Evolutionary conservation across 768 basidiomycete genomes (phyloP).

Genomic region (Suillus placidus): DNA sequence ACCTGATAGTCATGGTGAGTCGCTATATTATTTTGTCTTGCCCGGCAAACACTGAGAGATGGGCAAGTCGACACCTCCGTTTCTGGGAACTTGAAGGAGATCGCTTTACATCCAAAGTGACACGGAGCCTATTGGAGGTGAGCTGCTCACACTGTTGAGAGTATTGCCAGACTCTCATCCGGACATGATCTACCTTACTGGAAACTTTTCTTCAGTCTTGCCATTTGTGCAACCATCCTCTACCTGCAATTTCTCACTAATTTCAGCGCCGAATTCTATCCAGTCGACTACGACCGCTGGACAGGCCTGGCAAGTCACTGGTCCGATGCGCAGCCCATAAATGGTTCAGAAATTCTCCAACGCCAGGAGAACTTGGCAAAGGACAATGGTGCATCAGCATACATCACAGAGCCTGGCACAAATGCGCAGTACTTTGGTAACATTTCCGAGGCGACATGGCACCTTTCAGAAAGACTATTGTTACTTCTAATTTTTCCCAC

Average conservation of each 20-base stretch:
- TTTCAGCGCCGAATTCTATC: neutral
- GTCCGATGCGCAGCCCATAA: conserved; percentile 50
- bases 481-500: conserved; percentile 63
- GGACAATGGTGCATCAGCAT: conserved; percentile 59
- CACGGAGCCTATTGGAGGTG: neutral
- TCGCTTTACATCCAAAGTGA: neutral
- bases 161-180: neutral
- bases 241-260: neutral
- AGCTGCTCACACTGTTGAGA: neutral
- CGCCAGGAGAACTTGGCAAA: conserved; percentile 60
- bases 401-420: conserved; percentile 80
- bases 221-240: conserved; percentile 13
- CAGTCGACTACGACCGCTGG: conserved; percentile 20
- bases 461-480: conserved; percentile 77
- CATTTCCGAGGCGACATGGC: conserved; percentile 63
- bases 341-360: conserved; percentile 44
- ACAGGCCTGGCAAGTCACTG: conserved; percentile 45
- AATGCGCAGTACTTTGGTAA: conserved; percentile 75
- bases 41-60: neutral
- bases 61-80: neutral
- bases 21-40: neutral
- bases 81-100: neutral
- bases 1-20: neutral
- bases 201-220: conserved; percentile 11
- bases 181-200: neutral